Evolutionary conservation across 805 yeast species (phyloP).

Genomic region (Maudiozyma bulderi): DNA sequence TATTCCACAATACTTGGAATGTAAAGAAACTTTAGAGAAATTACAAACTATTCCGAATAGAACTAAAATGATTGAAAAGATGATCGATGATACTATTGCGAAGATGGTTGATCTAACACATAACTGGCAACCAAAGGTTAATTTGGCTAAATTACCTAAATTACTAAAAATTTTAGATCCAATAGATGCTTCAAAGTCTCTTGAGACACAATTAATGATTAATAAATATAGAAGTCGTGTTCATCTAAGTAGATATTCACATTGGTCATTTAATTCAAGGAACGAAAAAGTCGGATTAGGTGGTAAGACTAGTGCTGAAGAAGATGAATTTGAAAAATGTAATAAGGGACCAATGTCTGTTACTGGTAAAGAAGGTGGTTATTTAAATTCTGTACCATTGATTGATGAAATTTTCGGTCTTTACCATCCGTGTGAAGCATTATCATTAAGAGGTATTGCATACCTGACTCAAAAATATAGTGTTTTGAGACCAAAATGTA

Average conservation of each 20-base stretch:
- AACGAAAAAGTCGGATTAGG: background rate
- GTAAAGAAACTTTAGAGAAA: slow-evolving; percentile 11
- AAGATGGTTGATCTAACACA: slow-evolving; percentile 9
- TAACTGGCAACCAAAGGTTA: slow-evolving; percentile 17
- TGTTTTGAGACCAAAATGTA: background rate
- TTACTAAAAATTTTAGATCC: background rate
- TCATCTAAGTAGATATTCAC: slow-evolving; percentile 17
- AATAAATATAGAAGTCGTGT: slow-evolving; percentile 19
- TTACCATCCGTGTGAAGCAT: slow-evolving; percentile 18
- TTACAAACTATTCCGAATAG: slow-evolving; percentile 9
- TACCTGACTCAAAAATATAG: slow-evolving; percentile 11
- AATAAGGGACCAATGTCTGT: background rate
- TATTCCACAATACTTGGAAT: slow-evolving; percentile 9
- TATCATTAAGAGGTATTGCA: slow-evolving; percentile 26
- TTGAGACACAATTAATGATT: slow-evolving; percentile 24
- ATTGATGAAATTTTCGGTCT: slow-evolving; percentile 25
- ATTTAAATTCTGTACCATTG: slow-evolving; percentile 13
- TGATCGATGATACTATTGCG: slow-evolving; percentile 12
- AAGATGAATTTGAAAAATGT: background rate
- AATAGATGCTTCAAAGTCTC: slow-evolving; percentile 8
- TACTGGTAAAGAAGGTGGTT: slow-evolving; percentile 2
- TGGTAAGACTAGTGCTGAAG: background rate
- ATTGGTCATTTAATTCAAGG: background rate
- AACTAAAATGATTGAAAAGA: slow-evolving; percentile 4
- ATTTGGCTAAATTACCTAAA: slow-evolving; percentile 5